Evolutionary conservation across 2,329 filamentous ascomycete genomes (phyloP).

Genomic region (Sclerotinia subarctica): DNA sequence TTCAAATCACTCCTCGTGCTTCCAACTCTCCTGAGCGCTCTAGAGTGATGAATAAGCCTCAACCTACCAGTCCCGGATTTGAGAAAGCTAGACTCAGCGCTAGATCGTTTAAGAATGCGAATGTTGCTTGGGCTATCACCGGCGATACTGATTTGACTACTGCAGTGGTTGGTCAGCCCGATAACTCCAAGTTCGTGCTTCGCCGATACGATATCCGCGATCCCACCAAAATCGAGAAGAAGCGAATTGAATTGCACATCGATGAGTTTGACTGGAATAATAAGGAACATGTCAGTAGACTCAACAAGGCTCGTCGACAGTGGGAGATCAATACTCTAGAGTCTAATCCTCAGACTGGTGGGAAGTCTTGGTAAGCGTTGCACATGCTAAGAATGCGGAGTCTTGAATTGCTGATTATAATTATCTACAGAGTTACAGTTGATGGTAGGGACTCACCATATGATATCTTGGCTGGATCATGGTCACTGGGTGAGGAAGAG

Average conservation of each 20-base stretch:
- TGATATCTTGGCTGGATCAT: background rate
- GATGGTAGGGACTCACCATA: background rate
- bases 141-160: background rate
- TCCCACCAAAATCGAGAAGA: background rate
- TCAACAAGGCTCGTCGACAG: background rate
- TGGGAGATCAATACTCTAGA: background rate
- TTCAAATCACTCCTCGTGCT: background rate
- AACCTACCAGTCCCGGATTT: background rate
- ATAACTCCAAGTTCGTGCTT: background rate
- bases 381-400: fast-evolving
- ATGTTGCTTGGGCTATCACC: background rate
- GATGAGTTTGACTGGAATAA: background rate
- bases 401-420: background rate
- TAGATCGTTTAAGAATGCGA: background rate
- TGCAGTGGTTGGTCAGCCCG: background rate
- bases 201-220: background rate
- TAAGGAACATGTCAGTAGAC: background rate
- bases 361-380: background rate
- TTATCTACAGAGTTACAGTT: background rate
- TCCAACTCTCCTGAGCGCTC: background rate
- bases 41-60: fast-evolving
- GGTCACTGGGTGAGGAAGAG: background rate
- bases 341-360: conserved; percentile 3
- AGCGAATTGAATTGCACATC: background rate
- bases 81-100: background rate